phyloP scores from a whole-genome alignment of 371 early-diverging fungal species.

The Mucor irregularis region DNA sequence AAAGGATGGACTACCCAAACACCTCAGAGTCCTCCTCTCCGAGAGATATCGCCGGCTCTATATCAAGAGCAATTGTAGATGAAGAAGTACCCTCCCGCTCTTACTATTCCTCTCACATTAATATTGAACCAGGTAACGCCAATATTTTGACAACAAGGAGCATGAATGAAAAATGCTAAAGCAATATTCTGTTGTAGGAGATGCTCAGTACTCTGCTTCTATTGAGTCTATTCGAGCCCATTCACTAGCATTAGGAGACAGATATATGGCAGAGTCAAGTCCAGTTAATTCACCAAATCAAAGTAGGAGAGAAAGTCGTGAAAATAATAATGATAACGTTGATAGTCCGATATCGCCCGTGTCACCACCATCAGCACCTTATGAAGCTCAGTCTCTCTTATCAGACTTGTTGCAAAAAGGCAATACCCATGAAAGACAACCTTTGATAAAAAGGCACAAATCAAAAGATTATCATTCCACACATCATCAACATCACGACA shows the following conservation, averaged over 20 bases:
- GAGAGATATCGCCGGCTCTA: conserved; percentile 19
- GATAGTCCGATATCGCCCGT: conserved; percentile 12
- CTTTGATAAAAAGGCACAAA: conserved; percentile 4
- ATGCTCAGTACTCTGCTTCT: conserved; percentile 44
- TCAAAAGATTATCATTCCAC: conserved; percentile 3
- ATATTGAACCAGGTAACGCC: conserved; percentile 29
- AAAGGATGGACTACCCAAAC: too few species aligned
- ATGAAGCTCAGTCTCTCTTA: conserved; percentile 14
- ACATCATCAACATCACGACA: not conserved
- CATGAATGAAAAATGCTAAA: too few species aligned
- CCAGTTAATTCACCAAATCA: conserved; percentile 11
- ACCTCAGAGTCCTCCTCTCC: conserved; percentile 10
- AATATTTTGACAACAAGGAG: too few species aligned
- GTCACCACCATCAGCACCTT: not conserved
- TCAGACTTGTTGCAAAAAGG: conserved; percentile 10
- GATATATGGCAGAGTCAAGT: conserved; percentile 22
- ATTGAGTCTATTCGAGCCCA: conserved; percentile 59
- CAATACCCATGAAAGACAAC: conserved; percentile 1
- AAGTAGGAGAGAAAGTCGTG: not conserved
- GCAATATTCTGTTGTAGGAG: too few species aligned
- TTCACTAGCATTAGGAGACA: conserved; percentile 52
- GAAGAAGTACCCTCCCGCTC: conserved; percentile 50
- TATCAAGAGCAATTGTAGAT: conserved; percentile 10
- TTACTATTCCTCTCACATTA: conserved; percentile 45
- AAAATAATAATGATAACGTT: not conserved